Percentiles rank a stretch among this genome's conserved stretches.
These are phyloP conservation scores for Diplocarpon mali DNA, from an alignment of 2,329 filamentous ascomycete species.

Conservation along the genomic window DNA sequence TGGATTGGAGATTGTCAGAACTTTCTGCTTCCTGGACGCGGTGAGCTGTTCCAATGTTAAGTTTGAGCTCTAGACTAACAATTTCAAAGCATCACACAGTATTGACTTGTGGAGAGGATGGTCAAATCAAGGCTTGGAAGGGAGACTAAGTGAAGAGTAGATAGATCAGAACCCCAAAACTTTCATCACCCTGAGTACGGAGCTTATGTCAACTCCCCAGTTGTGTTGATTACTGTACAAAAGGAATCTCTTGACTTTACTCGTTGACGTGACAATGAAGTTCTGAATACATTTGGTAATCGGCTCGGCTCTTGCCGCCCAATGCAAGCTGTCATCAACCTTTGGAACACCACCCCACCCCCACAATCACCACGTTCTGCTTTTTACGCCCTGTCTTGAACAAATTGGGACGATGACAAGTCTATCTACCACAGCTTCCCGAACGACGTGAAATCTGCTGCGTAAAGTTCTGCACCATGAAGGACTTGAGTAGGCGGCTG, in stretches of 20 bases:
- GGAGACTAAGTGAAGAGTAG: constrained; percentile 13
- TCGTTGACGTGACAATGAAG: too few species aligned
- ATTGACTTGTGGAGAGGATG: constrained; percentile 32
- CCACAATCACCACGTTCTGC: constrained; percentile 6
- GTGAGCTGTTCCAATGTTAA: constrained; percentile 22
- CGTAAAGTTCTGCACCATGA: constrained; percentile 24
- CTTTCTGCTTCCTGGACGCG: constrained; percentile 53
- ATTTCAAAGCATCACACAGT: constrained; percentile 24
- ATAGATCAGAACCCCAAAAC: too few species aligned
- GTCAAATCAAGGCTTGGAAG: constrained; percentile 30
- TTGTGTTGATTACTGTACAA: too few species aligned
- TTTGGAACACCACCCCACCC: not conserved
- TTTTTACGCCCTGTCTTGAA: constrained; percentile 8
- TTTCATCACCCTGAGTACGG: too few species aligned
- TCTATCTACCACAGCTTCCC: constrained; percentile 14
- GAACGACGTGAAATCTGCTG: constrained; percentile 19
- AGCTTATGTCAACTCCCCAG: too few species aligned
- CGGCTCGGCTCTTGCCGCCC: not conserved
- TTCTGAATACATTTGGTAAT: too few species aligned
- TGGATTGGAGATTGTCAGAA: constrained; percentile 50
- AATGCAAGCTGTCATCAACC: too few species aligned
- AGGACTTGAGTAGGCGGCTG: constrained; percentile 21
- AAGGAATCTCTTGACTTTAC: too few species aligned
- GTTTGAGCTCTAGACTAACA: constrained; percentile 2
- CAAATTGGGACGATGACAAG: constrained; percentile 21